phyloP scores from a whole-genome alignment of 2,329 filamentous ascomycete species.

The Penicillium janthinellum region DNA sequence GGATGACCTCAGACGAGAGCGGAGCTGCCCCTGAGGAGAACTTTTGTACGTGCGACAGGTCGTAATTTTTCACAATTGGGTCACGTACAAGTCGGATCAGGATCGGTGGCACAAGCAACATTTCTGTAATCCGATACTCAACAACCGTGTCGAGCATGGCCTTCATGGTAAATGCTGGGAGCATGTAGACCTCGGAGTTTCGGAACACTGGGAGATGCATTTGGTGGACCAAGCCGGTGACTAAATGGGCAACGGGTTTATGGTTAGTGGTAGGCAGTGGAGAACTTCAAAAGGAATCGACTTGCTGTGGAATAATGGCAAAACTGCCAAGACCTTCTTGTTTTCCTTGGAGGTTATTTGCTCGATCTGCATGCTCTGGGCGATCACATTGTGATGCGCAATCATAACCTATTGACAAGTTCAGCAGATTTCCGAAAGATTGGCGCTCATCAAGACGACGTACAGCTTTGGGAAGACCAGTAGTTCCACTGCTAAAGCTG shows the following conservation, averaged over 20 bases:
- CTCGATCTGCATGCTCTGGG: constrained; percentile 63
- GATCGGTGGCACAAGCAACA: constrained; percentile 5
- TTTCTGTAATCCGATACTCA: neutral
- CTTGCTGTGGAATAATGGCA: constrained; percentile 61
- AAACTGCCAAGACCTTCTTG: constrained; percentile 57
- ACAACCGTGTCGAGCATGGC: constrained; percentile 16
- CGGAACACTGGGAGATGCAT: constrained; percentile 6
- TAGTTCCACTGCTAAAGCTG: constrained; percentile 54
- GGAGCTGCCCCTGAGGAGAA: constrained; percentile 66
- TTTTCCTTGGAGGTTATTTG: constrained; percentile 54
- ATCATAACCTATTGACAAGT: constrained; percentile 50
- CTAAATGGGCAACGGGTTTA: constrained; percentile 5
- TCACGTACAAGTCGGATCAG: constrained; percentile 63
- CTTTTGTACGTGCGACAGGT: constrained; percentile 57
- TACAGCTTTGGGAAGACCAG: constrained; percentile 52
- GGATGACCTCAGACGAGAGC: constrained; percentile 58
- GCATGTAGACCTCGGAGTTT: constrained; percentile 6
- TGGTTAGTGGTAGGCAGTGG: neutral
- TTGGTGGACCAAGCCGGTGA: constrained; percentile 63
- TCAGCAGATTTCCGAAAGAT: neutral
- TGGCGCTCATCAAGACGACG: neutral
- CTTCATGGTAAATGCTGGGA: constrained; percentile 62
- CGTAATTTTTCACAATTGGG: constrained; percentile 47
- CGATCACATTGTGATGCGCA: constrained; percentile 57
- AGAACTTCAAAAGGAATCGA: neutral